These are phyloP conservation scores for Penicillium griseofulvum DNA, from an alignment of 2,329 filamentous ascomycete genomes.

Conservation along the genomic window DNA sequence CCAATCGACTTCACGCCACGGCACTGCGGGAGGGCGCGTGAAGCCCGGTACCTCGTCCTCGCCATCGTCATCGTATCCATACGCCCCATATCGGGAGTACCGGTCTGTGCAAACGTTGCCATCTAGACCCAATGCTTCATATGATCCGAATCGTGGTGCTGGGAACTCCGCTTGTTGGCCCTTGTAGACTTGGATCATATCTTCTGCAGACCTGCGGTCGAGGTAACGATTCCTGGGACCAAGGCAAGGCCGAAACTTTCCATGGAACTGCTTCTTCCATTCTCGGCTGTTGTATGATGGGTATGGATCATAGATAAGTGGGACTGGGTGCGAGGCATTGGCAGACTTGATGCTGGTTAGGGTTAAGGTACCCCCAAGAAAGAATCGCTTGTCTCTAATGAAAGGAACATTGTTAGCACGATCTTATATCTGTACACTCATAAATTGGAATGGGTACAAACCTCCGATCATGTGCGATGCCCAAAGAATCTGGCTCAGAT, in stretches of 20 bases:
- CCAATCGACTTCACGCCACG: conserved; percentile 68
- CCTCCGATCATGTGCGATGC: conserved; percentile 15
- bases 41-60: conserved; percentile 25
- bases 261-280: conserved; percentile 50
- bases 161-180: conserved; percentile 52
- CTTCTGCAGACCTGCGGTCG: conserved; percentile 18
- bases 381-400: conserved; percentile 17
- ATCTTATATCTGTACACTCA: not conserved
- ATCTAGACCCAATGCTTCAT: conserved; percentile 60
- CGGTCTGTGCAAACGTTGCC: conserved; percentile 65
- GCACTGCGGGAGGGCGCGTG: conserved; percentile 24
- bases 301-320: conserved; percentile 64
- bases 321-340: conserved; percentile 11
- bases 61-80: conserved; percentile 37
- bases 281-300: conserved; percentile 64
- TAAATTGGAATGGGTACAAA: not conserved
- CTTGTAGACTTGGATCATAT: conserved; percentile 26
- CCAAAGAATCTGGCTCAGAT: conserved; percentile 11
- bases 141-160: conserved; percentile 61
- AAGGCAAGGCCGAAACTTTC: conserved; percentile 18
- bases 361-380: conserved; percentile 19
- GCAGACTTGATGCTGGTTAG: conserved; percentile 14
- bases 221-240: conserved; percentile 23
- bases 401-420: not conserved
- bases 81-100: conserved; percentile 65